A percentile compares a stretch with the other conserved stretches of the same genome.
Conservation (phyloP, 331 rosid genomes). For the Pyracantha coccinea region DNA sequence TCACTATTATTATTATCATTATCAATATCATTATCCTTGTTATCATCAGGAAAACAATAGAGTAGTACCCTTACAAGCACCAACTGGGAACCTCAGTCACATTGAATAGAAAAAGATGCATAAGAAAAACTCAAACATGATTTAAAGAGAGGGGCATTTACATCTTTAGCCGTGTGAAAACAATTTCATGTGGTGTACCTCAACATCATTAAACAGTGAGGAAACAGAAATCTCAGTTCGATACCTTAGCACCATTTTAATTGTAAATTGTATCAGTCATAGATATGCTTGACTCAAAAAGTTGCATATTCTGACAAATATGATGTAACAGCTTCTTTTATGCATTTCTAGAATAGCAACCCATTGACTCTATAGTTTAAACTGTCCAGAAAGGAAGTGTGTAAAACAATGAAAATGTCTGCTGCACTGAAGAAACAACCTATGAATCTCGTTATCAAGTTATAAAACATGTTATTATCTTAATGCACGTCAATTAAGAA, state of each 20-base stretch:
- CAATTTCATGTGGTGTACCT: no score
- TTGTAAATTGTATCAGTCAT: neutral
- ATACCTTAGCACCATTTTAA: neutral
- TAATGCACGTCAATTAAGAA: neutral
- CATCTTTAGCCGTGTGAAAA: neutral
- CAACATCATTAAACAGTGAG: neutral
- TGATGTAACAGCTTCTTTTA: neutral
- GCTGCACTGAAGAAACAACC: neutral
- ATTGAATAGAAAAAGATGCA: neutral
- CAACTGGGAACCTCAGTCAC: neutral
- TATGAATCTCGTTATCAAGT: no score
- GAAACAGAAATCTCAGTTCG: neutral
- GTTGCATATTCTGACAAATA: neutral
- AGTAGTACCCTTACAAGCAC: neutral
- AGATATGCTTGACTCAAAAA: neutral
- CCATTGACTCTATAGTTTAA: neutral
- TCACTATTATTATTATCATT: neutral
- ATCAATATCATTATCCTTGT: neutral
- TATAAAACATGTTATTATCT: neutral
- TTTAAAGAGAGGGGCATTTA: neutral
- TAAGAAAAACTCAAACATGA: neutral
- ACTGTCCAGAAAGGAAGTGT: neutral
- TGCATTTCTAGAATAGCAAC: neutral
- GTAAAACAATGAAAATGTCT: neutral
- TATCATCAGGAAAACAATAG: neutral